phyloP scores from a whole-genome alignment of 108 stramenopile genomes.

The Cyclotella cryptica region DNA sequence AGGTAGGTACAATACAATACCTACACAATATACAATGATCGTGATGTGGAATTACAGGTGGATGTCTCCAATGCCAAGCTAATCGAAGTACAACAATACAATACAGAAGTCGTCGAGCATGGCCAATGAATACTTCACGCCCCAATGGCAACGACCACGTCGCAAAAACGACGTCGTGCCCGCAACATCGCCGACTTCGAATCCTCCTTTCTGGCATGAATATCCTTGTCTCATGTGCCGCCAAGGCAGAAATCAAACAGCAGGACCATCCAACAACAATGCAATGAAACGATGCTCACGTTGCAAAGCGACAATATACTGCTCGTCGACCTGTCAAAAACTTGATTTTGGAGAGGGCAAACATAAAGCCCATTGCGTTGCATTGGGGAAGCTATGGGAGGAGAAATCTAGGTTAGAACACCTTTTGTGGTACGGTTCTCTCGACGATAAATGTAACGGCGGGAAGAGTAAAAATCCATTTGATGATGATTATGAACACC shows the following conservation, averaged over 20 bases:
- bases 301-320: conserved; percentile 42
- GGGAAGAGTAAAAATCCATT: conserved; percentile 37
- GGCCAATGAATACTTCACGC: conserved; percentile 20
- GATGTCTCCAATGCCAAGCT: too few relatives aligned
- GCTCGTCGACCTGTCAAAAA: conserved; percentile 39
- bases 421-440: conserved; percentile 3
- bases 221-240: conserved; percentile 52
- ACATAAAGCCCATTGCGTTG: conserved; percentile 34
- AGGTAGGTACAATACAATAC: too few relatives aligned
- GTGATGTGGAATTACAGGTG: too few relatives aligned
- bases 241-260: not conserved
- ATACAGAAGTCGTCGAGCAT: too few relatives aligned
- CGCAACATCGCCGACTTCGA: conserved; percentile 13
- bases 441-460: not conserved
- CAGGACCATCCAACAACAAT: not conserved
- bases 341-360: conserved; percentile 27
- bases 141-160: conserved; percentile 40
- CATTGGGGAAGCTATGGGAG: conserved; percentile 34
- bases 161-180: conserved; percentile 25
- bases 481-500: conserved; percentile 21
- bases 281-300: conserved; percentile 39
- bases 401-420: conserved; percentile 33
- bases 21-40: too few relatives aligned
- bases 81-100: too few relatives aligned
- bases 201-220: conserved; percentile 24